Percentiles rank a stretch among this genome's conserved stretches.
phyloP scores from a whole-genome alignment of 2,329 filamentous ascomycete genomes.

The Aspergillus bombycis region DNA sequence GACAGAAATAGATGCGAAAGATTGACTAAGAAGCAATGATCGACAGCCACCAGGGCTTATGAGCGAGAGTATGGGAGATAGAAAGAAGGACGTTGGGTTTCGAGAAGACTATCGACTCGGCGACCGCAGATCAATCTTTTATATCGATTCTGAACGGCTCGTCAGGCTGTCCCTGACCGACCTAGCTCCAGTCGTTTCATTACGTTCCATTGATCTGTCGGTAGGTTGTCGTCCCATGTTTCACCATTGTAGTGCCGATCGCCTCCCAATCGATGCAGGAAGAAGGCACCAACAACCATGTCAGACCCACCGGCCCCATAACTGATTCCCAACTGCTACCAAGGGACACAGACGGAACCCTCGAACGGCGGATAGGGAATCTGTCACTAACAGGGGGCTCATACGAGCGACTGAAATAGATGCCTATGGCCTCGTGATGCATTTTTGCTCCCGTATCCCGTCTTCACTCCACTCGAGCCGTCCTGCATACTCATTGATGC shows the following conservation, averaged over 20 bases:
- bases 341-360: background rate
- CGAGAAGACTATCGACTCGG: background rate
- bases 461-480: background rate
- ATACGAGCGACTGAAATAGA: background rate
- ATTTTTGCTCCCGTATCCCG: background rate
- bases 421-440: background rate
- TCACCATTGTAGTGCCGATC: background rate
- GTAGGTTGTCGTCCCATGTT: background rate
- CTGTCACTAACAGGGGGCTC: background rate
- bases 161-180: background rate
- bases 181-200: background rate
- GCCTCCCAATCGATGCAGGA: background rate
- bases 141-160: background rate
- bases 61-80: background rate
- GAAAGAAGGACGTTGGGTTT: background rate
- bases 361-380: background rate
- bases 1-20: background rate
- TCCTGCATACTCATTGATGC: background rate
- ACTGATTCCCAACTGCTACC: background rate
- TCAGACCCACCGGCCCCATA: background rate
- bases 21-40: background rate
- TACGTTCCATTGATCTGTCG: slow-evolving; percentile 2
- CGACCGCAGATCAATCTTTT: background rate
- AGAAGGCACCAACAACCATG: background rate
- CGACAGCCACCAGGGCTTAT: background rate